Conservation (phyloP, 2,329 filamentous ascomycete species). For the Cordyceps cateniannulata region DNA sequence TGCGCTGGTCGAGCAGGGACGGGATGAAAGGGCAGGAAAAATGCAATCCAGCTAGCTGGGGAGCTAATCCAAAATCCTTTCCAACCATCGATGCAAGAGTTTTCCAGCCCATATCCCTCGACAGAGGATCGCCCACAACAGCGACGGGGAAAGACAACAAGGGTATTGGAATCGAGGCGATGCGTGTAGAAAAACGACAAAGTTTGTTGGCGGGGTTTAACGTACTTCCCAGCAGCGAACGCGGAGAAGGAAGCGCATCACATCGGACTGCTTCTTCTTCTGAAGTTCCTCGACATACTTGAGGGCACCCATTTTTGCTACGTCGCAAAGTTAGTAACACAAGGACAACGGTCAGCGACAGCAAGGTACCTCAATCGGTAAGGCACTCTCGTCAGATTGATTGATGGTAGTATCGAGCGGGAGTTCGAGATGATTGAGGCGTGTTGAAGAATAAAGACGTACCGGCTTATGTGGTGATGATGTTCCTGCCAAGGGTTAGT, state of each 20-base stretch:
- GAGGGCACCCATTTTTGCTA: conserved; percentile 93
- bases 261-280: conserved; percentile 99
- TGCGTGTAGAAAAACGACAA: conserved; percentile 17
- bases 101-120: conserved; percentile 2
- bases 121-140: conserved; percentile 13
- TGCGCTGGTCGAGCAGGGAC: not conserved
- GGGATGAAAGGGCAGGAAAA: not conserved
- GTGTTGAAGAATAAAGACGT: conserved; percentile 18
- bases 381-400: not conserved
- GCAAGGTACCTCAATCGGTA: conserved; percentile 3
- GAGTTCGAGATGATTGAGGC: conserved; percentile 5
- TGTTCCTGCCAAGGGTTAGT: conserved; percentile 33
- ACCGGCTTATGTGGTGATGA: conserved; percentile 31
- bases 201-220: conserved; percentile 36
- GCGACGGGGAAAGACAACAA: not conserved
- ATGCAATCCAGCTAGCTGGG: not conserved
- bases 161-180: conserved; percentile 9
- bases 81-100: not conserved
- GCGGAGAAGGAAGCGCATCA: conserved; percentile 99
- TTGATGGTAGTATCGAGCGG: not conserved
- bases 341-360: not conserved
- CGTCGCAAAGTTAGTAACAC: conserved; percentile 21
- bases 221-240: conserved; percentile 99
- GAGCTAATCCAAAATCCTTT: not conserved
- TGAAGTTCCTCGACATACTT: conserved; percentile 99